Percentiles rank a stretch among this genome's conserved stretches.
Evolutionary conservation across 257 asterid species (phyloP).

Genomic region (Asclepias syriaca): DNA sequence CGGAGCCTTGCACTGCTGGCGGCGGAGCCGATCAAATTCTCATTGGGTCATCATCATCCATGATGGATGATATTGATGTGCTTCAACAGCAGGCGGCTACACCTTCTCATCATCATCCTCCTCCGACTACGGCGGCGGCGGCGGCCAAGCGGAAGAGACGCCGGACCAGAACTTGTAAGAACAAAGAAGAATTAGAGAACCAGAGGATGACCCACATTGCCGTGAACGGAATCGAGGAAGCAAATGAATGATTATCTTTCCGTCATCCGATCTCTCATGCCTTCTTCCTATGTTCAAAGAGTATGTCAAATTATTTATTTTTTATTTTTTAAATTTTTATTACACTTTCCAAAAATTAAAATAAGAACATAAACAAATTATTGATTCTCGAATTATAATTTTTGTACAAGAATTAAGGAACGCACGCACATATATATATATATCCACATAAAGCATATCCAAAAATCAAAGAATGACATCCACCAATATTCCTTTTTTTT

Average conservation of each 20-base stretch:
- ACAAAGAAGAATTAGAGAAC: conserved; percentile 40
- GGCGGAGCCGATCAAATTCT: background rate
- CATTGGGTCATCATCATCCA: conserved; percentile 9
- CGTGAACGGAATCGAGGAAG: conserved; percentile 38
- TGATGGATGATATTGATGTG: background rate
- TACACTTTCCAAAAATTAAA: too few species aligned
- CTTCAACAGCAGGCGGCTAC: background rate
- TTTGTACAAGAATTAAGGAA: too few species aligned
- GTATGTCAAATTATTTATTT: conserved; percentile 9
- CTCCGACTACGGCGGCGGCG: background rate
- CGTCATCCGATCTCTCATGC: conserved; percentile 41
- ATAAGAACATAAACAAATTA: too few species aligned
- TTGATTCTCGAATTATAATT: too few species aligned
- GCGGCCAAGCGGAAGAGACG: conserved; percentile 32
- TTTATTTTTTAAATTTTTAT: background rate
- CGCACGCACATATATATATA: background rate
- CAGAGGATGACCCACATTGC: conserved; percentile 53
- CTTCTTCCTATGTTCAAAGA: conserved; percentile 44
- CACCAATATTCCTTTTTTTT: background rate
- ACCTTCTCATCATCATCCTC: too few species aligned
- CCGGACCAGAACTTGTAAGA: conserved; percentile 33
- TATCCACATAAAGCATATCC: conserved; percentile 2
- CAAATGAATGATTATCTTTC: conserved; percentile 50
- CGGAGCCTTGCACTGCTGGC: conserved; percentile 18
- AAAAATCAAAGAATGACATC: background rate